A percentile compares a stretch with the other conserved stretches of the same genome.
phyloP scores from a whole-genome alignment of 2,329 filamentous ascomycete genomes.

The Hypoxylon sp. region DNA sequence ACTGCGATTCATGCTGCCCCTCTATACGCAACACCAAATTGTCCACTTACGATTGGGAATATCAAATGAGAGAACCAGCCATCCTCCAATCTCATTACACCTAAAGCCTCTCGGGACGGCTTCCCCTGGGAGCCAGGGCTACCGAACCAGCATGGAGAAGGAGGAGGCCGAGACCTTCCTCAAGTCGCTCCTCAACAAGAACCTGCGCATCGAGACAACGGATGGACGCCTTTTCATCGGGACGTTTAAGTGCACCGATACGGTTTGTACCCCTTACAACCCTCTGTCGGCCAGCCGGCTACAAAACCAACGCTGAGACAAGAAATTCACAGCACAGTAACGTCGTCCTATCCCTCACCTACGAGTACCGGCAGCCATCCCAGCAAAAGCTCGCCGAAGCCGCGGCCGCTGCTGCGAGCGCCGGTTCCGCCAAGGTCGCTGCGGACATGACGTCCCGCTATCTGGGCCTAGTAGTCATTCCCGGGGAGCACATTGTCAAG shows the following conservation, averaged over 20 bases:
- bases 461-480: conserved; percentile 89
- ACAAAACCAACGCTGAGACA: conserved; percentile 12
- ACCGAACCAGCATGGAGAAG: conserved; percentile 55
- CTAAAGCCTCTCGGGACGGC: neutral
- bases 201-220: conserved; percentile 80
- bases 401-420: conserved; percentile 52
- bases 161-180: conserved; percentile 69
- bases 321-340: conserved; percentile 78
- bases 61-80: neutral
- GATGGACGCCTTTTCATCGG: conserved; percentile 92
- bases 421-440: conserved; percentile 60
- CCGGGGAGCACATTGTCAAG: conserved; percentile 85
- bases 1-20: conserved; percentile 14
- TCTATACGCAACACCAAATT: conserved; percentile 4
- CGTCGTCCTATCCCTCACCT: conserved; percentile 84
- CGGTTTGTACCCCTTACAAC: conserved; percentile 65
- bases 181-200: conserved; percentile 78
- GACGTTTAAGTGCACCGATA: conserved; percentile 93
- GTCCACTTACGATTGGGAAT: neutral
- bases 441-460: conserved; percentile 86
- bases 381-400: conserved; percentile 58
- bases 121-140: neutral
- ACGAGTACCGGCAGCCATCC: conserved; percentile 88
- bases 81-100: neutral
- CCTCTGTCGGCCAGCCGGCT: neutral